A percentile compares a stretch with the other conserved stretches of the same genome.
Conservation (phyloP, 257 asterid genomes). For the Leonotis leonurus region DNA sequence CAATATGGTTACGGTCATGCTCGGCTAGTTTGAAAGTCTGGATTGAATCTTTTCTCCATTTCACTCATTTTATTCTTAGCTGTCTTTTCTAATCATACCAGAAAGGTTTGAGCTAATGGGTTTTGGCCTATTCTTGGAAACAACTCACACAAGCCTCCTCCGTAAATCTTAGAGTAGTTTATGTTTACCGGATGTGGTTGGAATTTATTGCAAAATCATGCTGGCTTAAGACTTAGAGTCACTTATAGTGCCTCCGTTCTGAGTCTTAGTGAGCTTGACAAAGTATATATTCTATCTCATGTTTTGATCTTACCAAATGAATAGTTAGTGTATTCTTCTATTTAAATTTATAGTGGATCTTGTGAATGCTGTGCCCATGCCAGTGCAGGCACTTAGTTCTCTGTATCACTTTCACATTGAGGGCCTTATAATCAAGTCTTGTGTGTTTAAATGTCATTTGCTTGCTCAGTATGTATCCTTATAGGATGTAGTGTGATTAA, state of each 20-base stretch:
- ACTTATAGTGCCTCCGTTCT: not conserved
- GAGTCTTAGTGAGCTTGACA: not conserved
- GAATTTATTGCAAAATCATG: not conserved
- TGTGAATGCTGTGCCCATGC: not conserved
- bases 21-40: not conserved
- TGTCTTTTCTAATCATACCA: not conserved
- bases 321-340: not conserved
- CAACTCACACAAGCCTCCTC: not conserved
- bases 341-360: not conserved
- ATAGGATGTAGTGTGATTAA: too few relatives aligned
- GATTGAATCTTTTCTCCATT: not conserved
- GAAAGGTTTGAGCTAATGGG: not conserved
- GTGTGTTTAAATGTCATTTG: not conserved
- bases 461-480: not conserved
- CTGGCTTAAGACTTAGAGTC: not conserved
- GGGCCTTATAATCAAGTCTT: not conserved
- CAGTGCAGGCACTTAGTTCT: not conserved
- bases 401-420: not conserved
- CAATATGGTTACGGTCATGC: not conserved
- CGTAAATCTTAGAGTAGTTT: not conserved
- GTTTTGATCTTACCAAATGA: not conserved
- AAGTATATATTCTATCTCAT: not conserved
- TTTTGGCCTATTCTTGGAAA: not conserved
- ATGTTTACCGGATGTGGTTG: not conserved
- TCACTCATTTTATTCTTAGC: not conserved